Base-by-base conservation (phyloP, 164 flowering plant species). In the Tinospora cordifolia region DNA sequence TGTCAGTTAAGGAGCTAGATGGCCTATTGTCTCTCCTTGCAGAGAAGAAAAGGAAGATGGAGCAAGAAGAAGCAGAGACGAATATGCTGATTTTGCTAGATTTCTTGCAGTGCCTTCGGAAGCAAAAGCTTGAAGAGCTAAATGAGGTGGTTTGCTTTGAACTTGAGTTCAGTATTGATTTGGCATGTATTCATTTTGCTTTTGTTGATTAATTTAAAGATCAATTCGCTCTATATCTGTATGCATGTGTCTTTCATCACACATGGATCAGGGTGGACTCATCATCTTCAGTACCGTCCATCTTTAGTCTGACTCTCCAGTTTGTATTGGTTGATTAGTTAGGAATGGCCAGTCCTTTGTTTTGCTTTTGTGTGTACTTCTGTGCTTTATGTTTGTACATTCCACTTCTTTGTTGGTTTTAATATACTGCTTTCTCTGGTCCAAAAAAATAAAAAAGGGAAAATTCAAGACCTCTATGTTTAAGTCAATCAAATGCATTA, bases 41-140 rank as follows among this genome's bases (percentile, higher is more conserved):
- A 13, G 98, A 90, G 85, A 95, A 87, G 81, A 95, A 91, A 81
- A 87, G 86, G 69, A 95, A 90, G 80, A 87, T 90, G 94, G 96
- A 91, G 77, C 97, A 89, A 80, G 97, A 95, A 79, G 98, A 95
- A 83, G 92, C 97, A 36, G 98, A 91, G 74, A 85, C 94, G 74
- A 95, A 90, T 81, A 84, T 95, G 90, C 84, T 85, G 76, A 85
- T 92, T 77, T 81, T 95, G 54, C 80, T 87, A 54, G 94, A 90
- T 62, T 95, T 95, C 79, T 82, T 92, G 84, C 80, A 84, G 25
- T 83, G 87, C 78, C 73, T 95, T 60, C 81, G 84, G 82, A 89
- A 85, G 83, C 92, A 86, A 81, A 95, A 91, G 75, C 80, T 85
- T 75, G 92, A 90, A 21, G 98, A 92, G 83, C 81, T 95, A 58